Conservation (phyloP, 2,329 filamentous ascomycete genomes). For the Penicillium sp. region DNA sequence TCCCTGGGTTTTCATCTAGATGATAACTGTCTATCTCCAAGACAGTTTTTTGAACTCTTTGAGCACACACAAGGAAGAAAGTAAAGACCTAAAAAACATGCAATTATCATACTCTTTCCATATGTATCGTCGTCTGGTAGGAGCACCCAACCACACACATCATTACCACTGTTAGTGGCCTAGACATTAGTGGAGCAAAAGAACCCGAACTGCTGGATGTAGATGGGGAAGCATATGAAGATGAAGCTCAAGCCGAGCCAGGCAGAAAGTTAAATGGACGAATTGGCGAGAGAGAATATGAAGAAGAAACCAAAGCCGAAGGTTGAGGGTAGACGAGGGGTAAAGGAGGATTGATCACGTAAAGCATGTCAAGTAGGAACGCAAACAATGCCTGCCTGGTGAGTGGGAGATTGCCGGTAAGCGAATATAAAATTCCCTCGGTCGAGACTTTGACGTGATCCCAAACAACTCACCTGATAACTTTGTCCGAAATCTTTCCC, state of each 20-base stretch:
- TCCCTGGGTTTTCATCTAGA: too few species aligned
- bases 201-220: neutral
- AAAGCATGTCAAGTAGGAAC: neutral
- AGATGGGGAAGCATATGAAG: neutral
- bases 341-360: neutral
- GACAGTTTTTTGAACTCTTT: too few species aligned
- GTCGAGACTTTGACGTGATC: neutral
- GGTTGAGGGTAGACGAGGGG: neutral
- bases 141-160: neutral
- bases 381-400: neutral
- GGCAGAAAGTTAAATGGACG: too few species aligned
- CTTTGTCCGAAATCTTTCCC: neutral
- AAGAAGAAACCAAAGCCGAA: too few species aligned
- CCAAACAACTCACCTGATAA: neutral
- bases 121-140: too few species aligned
- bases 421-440: neutral
- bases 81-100: too few species aligned
- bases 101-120: too few species aligned
- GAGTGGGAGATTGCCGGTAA: neutral
- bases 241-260: neutral
- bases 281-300: too few species aligned
- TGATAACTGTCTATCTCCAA: too few species aligned
- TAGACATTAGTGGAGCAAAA: accelerated
- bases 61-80: too few species aligned
- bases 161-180: neutral